Conservation (phyloP, 176 grass and related monocot species). For the Triticum dicoccoides region DNA sequence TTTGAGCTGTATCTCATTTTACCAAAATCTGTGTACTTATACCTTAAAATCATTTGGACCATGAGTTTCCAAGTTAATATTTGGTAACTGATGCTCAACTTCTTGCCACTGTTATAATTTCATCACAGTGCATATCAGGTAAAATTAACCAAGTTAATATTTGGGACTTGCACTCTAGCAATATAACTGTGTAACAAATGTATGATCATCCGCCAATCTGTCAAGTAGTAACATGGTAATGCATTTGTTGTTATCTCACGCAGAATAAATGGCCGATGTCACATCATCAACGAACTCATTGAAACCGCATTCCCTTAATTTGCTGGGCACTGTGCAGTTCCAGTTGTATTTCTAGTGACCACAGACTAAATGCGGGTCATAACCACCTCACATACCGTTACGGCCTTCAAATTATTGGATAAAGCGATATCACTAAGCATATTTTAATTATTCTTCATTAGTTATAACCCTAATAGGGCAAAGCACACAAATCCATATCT, state of each 20-base stretch:
- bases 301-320: neutral
- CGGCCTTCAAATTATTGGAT: neutral
- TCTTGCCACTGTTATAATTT: neutral
- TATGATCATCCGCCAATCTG: neutral
- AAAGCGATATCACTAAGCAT: neutral
- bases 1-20: slow-evolving; percentile 50
- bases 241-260: neutral
- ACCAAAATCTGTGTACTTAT: slow-evolving; percentile 69
- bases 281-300: neutral
- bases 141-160: neutral
- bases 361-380: neutral
- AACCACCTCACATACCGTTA: neutral
- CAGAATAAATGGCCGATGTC: neutral
- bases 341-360: neutral
- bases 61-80: neutral
- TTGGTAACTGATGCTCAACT: neutral
- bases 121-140: neutral
- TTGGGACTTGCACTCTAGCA: neutral
- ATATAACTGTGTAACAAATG: neutral
- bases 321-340: neutral
- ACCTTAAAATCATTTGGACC: slow-evolving; percentile 50
- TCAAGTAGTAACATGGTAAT: neutral
- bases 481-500: neutral
- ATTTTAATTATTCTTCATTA: neutral
- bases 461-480: neutral